These are phyloP conservation scores for Leucogyrophana mollusca DNA, from an alignment of 768 basidiomycete genomes.

Conservation along the genomic window DNA sequence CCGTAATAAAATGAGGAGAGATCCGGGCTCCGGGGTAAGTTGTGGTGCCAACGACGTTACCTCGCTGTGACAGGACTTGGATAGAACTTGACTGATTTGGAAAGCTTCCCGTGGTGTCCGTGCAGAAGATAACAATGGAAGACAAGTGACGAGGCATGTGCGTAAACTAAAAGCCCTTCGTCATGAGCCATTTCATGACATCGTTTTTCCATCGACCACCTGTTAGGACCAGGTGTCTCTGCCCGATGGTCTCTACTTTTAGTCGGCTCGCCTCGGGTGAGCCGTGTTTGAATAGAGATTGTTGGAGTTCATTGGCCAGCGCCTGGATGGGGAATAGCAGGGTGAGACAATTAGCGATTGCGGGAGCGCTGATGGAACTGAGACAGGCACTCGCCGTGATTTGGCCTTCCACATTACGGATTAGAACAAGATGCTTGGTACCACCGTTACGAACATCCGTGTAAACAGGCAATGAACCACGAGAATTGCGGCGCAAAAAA, in stretches of 20 bases:
- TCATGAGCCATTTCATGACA: conserved; percentile 61
- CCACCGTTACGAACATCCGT: conserved; percentile 69
- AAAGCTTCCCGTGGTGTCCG: too few species aligned
- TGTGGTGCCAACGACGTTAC: too few species aligned
- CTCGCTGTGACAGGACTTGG: too few species aligned
- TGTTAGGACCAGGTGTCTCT: conserved; percentile 54
- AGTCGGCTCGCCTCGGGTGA: conserved; percentile 49
- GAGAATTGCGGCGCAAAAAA: conserved; percentile 63
- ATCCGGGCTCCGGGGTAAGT: too few species aligned
- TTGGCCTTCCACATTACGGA: conserved; percentile 71
- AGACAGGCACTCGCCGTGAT: conserved; percentile 44
- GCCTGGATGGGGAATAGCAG: conserved; percentile 37
- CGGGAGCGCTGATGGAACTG: conserved; percentile 2
- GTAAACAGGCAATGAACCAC: conserved; percentile 72
- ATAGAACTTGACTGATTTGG: too few species aligned
- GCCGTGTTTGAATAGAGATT: conserved; percentile 46
- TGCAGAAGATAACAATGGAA: conserved; percentile 2
- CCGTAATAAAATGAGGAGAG: too few species aligned
- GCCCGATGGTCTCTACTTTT: conserved; percentile 44
- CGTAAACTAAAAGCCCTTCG: conserved; percentile 56
- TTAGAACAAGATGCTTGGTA: conserved; percentile 52
- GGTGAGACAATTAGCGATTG: conserved; percentile 4
- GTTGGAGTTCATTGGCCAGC: conserved; percentile 55
- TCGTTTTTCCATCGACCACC: conserved; percentile 65
- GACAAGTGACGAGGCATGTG: conserved; percentile 6